Percentiles rank a stretch among this genome's conserved stretches.
Evolutionary conservation across 805 yeast species (phyloP).

Genomic region (Yarrowia keelungensis): DNA sequence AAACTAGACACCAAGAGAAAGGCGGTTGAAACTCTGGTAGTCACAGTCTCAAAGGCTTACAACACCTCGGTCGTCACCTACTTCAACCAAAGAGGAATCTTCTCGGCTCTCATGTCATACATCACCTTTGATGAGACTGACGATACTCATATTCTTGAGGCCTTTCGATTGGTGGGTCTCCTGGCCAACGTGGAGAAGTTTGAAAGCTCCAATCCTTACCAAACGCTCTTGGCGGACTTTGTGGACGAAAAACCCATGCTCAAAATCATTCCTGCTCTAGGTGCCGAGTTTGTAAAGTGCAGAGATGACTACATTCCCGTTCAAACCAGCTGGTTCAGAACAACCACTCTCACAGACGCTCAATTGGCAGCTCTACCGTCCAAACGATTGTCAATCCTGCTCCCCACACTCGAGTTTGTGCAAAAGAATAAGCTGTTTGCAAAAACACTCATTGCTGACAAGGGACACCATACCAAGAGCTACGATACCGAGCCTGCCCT

Average conservation of each 20-base stretch:
- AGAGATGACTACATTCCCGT: background rate
- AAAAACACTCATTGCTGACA: conserved; percentile 42
- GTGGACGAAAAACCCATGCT: conserved; percentile 51
- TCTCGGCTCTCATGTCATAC: conserved; percentile 50
- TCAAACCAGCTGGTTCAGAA: conserved; percentile 16
- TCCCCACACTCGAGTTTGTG: conserved; percentile 48
- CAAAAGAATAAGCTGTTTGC: conserved; percentile 51
- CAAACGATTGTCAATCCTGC: conserved; percentile 8
- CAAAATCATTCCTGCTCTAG: conserved; percentile 44
- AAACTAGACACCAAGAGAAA: conserved; percentile 42
- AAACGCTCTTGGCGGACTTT: conserved; percentile 51
- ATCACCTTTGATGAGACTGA: conserved; percentile 45
- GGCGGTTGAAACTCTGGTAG: conserved; percentile 47
- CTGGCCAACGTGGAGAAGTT: conserved; percentile 51
- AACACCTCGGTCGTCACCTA: conserved; percentile 49
- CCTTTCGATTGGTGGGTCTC: conserved; percentile 51
- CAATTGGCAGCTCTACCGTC: conserved; percentile 23
- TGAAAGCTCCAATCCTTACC: conserved; percentile 51
- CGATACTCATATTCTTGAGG: conserved; percentile 48
- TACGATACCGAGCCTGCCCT: conserved; percentile 44
- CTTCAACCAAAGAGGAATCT: conserved; percentile 51
- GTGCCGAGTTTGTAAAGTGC: background rate
- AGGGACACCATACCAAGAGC: conserved; percentile 42
- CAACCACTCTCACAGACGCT: conserved; percentile 6
- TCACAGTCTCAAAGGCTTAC: conserved; percentile 48